Evolutionary conservation across 2,329 filamentous ascomycete species (phyloP), one percentile per base, ranked within the genome.

Genomic region (Cryphonectria nitschkei): DNA sequence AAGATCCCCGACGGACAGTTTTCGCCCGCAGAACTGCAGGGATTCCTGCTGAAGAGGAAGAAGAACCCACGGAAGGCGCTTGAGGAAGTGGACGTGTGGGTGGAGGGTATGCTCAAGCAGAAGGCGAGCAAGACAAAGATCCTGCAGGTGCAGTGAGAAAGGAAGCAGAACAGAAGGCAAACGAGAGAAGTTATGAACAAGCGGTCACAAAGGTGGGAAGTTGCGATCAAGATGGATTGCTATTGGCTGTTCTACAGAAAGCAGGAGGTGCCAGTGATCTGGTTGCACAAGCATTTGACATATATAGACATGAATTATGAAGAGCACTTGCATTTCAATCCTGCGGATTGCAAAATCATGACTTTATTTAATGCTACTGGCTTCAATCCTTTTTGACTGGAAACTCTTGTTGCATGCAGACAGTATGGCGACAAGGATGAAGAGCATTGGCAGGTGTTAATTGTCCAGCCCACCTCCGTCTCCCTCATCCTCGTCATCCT

Each of bases 21-120:
- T 72, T 86, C 84, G 34, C 88, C 89, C 0, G 90, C 90, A 0
- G 86, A 91, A 78, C 86, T 92, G 58, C 89, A 91, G 77, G 89
- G 89, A 0, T 92, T 90, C 77, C 76, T 92, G 70, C 80, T 91
- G 62, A 89, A 88, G 79, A 81, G 88, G 60, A 91, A 90, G 80
- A 87, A 86, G 80, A 82, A 84, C 50, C 89, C 89, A 8, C 80
- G 81, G 13, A 82, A 83, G 74, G 89, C 90, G 2, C 76, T 90
- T 46, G 79, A 81, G 29, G 87, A 90, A 75, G 85, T 84, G 2
- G 80, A 81, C 2, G 79, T 74, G 7, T 90, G 88, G 88, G 85
- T 89, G 1, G 81, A 84, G 69, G 85, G 82, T 1, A 80, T 85
- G 73, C 64, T 84, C 46, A 81, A 80, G 76, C 86, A 87, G 78